phyloP scores from a whole-genome alignment of 2,329 filamentous ascomycete genomes.

The Tolypocladium pustulatum region DNA sequence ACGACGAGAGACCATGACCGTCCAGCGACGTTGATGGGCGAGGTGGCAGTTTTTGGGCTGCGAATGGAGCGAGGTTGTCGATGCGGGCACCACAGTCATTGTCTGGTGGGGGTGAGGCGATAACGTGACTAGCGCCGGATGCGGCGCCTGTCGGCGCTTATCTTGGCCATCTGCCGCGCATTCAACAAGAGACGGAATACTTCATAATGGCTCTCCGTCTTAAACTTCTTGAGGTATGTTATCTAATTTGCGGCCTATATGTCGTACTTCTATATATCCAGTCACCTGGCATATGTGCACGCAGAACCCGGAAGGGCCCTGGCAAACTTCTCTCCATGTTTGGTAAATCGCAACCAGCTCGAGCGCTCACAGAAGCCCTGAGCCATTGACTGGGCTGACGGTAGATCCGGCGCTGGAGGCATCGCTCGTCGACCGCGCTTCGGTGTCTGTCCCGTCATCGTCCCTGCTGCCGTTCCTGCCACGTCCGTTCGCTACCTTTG shows the following conservation, averaged over 20 bases:
- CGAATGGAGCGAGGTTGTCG: not conserved
- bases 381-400: constrained; percentile 12
- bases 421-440: constrained; percentile 25
- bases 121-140: constrained; percentile 5
- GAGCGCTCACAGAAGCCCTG: not conserved
- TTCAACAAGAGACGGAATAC: not conserved
- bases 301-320: not conserved
- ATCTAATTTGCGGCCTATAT: not conserved
- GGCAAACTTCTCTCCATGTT: not conserved
- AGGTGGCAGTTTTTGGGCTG: not conserved
- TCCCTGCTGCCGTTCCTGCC: constrained; percentile 18
- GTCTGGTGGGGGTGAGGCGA: constrained; percentile 1
- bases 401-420: constrained; percentile 25
- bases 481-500: constrained; percentile 18
- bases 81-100: not conserved
- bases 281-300: not conserved
- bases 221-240: not conserved
- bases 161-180: not conserved
- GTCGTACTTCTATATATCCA: not conserved
- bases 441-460: constrained; percentile 24
- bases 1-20: constrained; percentile 18
- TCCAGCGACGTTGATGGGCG: constrained; percentile 1
- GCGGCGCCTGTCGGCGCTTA: not conserved
- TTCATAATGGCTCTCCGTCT: not conserved
- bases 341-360: not conserved